Conservation (phyloP, 2,329 filamentous ascomycete genomes). For the Fusarium tjaetaba region DNA sequence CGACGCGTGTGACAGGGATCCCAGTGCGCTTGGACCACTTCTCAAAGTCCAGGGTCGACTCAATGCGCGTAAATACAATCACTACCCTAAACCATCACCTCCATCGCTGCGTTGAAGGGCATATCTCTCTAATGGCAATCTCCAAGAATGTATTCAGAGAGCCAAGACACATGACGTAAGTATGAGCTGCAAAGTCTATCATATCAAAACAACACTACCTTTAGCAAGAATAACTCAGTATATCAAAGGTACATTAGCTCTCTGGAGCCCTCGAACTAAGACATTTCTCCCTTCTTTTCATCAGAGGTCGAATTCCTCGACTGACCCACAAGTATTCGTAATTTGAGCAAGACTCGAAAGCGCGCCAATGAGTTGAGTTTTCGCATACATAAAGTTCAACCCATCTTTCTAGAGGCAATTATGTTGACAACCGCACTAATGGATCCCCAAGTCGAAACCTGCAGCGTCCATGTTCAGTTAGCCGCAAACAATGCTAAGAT, state of each 20-base stretch:
- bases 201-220: background rate
- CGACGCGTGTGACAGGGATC: background rate
- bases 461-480: background rate
- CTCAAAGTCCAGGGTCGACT: background rate
- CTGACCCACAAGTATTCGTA: accelerated
- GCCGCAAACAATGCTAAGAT: background rate
- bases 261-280: background rate
- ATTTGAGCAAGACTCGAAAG: background rate
- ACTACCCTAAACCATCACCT: background rate
- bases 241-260: accelerated
- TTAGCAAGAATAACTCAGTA: background rate
- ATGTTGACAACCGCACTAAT: background rate
- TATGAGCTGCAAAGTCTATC: background rate
- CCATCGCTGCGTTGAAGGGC: no score
- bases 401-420: background rate
- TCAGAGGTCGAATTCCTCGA: background rate
- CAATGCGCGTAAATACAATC: background rate
- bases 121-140: background rate
- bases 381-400: background rate
- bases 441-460: no score
- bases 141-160: background rate
- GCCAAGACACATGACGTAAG: background rate
- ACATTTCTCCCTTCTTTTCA: accelerated
- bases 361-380: background rate
- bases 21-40: background rate